Conservation (phyloP, 805 yeast genomes). For the Lipomyces mesembrius region DNA sequence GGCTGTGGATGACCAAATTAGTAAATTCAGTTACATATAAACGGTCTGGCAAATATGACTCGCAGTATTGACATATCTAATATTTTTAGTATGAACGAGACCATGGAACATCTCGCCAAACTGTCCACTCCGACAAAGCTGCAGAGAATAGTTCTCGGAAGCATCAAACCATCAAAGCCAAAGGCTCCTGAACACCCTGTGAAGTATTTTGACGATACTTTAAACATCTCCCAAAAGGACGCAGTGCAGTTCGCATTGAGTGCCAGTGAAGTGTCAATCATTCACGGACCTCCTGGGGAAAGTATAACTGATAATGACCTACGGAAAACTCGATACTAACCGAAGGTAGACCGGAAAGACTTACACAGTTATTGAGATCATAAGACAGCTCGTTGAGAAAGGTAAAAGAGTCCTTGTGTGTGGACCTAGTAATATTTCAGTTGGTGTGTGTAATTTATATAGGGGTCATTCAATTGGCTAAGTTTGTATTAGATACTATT, state of each 20-base stretch:
- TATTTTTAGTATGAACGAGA: slow-evolving; percentile 60
- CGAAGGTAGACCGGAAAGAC: slow-evolving; percentile 67
- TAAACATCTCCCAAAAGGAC: slow-evolving; percentile 71
- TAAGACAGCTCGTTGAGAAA: slow-evolving; percentile 65
- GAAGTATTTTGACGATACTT: slow-evolving; percentile 50
- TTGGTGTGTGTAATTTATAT: slow-evolving; percentile 50
- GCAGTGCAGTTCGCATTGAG: slow-evolving; percentile 72
- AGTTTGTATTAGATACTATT: slow-evolving; percentile 59
- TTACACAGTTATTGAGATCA: slow-evolving; percentile 78
- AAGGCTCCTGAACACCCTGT: slow-evolving; percentile 15
- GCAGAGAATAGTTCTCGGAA: slow-evolving; percentile 55
- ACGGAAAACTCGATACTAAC: not conserved
- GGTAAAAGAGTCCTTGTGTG: slow-evolving; percentile 76
- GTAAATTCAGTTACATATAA: slow-evolving; percentile 49
- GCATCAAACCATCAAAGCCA: slow-evolving; percentile 43
- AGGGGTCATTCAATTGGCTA: not conserved
- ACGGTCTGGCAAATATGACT: slow-evolving; percentile 40
- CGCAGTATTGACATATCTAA: not conserved
- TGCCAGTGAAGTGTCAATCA: slow-evolving; percentile 55
- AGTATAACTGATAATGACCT: not conserved
- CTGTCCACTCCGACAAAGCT: slow-evolving; percentile 50
- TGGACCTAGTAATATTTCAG: slow-evolving; percentile 92
- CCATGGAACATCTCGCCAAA: slow-evolving; percentile 59
- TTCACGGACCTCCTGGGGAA: slow-evolving; percentile 79
- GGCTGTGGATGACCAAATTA: slow-evolving; percentile 71